Percentiles rank a stretch among this genome's conserved stretches.
Evolutionary conservation across 2,329 filamentous ascomycete genomes (phyloP).

Genomic region (Metarhizium robertsii): DNA sequence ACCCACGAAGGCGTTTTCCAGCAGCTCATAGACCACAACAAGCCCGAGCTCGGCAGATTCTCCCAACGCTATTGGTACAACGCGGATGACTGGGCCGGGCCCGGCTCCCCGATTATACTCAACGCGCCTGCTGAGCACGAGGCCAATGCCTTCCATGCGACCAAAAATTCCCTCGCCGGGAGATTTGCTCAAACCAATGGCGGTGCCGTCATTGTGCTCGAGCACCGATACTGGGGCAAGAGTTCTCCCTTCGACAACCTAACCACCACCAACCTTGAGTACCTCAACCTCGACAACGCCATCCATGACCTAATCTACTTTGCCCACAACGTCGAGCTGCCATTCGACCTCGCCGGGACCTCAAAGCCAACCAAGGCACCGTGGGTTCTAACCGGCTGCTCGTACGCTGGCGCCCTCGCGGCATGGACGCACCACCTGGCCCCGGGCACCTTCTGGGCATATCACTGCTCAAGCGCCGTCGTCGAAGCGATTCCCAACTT

Average conservation of each 20-base stretch:
- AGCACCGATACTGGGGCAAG: too few relatives aligned
- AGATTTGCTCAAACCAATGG: slow-evolving; percentile 46
- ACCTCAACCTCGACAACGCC: slow-evolving; percentile 69
- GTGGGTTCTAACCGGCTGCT: slow-evolving; percentile 70
- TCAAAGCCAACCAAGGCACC: slow-evolving; percentile 55
- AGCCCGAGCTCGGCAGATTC: too few relatives aligned
- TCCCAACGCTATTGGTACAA: too few relatives aligned
- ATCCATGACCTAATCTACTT: slow-evolving; percentile 71
- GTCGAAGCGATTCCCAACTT: slow-evolving; percentile 66
- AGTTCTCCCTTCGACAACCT: too few relatives aligned
- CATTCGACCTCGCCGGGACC: slow-evolving; percentile 54
- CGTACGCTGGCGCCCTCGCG: slow-evolving; percentile 64
- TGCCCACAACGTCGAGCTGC: slow-evolving; percentile 58
- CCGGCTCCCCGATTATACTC: too few relatives aligned
- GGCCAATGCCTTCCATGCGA: too few relatives aligned
- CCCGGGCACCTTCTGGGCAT: slow-evolving; percentile 27
- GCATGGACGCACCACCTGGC: slow-evolving; percentile 65
- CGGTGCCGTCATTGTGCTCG: slow-evolving; percentile 43
- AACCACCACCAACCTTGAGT: slow-evolving; percentile 41
- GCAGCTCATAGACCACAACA: too few relatives aligned
- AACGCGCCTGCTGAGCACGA: too few relatives aligned
- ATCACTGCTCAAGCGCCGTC: slow-evolving; percentile 47
- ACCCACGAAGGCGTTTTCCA: too few relatives aligned
- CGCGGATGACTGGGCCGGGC: too few relatives aligned
- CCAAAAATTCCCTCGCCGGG: too few relatives aligned